Evolutionary conservation across 345 rosid genomes (phyloP), one percentile per base, ranked within the genome.

Genomic region (Citrus maxima): DNA sequence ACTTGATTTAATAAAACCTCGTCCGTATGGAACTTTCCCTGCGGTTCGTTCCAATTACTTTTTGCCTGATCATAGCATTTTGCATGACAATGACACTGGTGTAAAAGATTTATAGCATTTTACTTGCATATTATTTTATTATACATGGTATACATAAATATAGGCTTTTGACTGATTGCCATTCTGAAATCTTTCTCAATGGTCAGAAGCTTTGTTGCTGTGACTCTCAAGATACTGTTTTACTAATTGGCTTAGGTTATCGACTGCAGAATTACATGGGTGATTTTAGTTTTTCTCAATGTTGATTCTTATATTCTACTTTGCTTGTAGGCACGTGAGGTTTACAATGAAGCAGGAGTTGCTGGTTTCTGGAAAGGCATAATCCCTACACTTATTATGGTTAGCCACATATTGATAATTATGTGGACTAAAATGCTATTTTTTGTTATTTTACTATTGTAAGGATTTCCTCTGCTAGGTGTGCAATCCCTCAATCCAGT

Each of bases 401-500:
- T 90, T 70, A 86, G 92, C 69, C 32, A 59, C 46, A 60, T 34
- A 49, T 51, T 37, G 18, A 37, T 55, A 10, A 38, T 68, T 49
- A 67, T 70, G 66, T 28, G 55, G 55, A 55, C 62, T 10, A n/a
- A 75, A 24, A 37, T 37, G 34, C 70, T 62, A 54, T 14, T 12
- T 77, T 71, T 18, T 72, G 30, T 79, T 84, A 61, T 73, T 18
- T 51, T 71, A 22, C 71, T 69, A 12, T 75, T 28, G 62, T 32
- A 21, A 75, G 42, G 54, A 46, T 63, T 61, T 82, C 67, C 71
- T 69, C n/a, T 82, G 51, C 27, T 78, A 88, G 94, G 94, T 91
- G 28, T 91, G 93, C 84, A 91, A 91, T 80, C 95, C 95, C 22
- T 91, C 95, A 61, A 89, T 91, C 85, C 93, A 91, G 79, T 91